Evolutionary conservation across 495 filamentous ascomycete species (phyloP), one percentile per base, ranked within the genome.

Genomic region (Penicillium daleae): DNA sequence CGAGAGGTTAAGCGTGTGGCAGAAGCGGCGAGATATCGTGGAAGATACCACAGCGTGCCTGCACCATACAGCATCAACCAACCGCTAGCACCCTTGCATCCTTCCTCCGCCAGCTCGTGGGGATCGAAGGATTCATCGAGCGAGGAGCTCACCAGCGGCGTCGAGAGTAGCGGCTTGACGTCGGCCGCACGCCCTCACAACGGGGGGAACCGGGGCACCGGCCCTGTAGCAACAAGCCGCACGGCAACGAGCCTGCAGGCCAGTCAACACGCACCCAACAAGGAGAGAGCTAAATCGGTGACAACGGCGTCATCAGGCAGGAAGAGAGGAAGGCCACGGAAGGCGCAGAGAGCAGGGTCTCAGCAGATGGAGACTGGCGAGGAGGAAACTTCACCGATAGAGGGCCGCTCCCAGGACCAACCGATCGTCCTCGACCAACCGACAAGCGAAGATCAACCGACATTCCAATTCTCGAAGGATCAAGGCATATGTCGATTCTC

Each of bases 71-170:
- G 40, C 9, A 21, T 44, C 19, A 44, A 44, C 40, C 19, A 44
- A 5, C 40, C 40, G 40, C 40, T 8, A 8, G 19, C 40, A 2
- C 19, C 19, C 40, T 21, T 21, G n/a, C 8, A 44, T n/a, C 9
- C 42, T 13, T 13, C 21, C 33, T 12, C 32, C 17, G 10, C 9
- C 19, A 56, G 53, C 35, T 56, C 53, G 12, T 39, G n/a, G 53
- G 53, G 53, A 17, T 35, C 53, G 53, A 32, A 17, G 53, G 24
- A 44, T 4, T 37, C 33, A 44, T 44, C 40, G 40, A 44, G 39
- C 27, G 26, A n/a, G 15, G 50, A 53, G 40, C 22, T 26, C 26
- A 44, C 40, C 17, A 21, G 40, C 40, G 40, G 33, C 33, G 33
- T 44, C 17, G 19, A 44, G 19, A 44, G 40, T 44, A 44, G 40